Base-by-base conservation (phyloP, 805 yeast genomes). In the Ogataea siamensis region DNA sequence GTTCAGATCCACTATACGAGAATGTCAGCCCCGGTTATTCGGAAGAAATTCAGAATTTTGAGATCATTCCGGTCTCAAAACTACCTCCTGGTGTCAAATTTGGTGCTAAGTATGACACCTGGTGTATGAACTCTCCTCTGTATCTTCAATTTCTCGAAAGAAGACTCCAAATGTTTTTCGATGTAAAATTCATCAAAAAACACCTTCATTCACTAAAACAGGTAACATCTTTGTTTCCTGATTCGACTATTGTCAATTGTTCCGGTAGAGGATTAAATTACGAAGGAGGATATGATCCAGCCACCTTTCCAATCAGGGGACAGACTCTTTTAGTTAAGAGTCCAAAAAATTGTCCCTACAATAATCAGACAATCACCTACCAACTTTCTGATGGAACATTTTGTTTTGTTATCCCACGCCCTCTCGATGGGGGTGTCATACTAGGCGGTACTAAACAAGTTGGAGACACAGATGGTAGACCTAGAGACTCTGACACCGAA, bases 401-500 rank as follows among this genome's bases (percentile, higher is more conserved):
- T 51, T 76, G 83, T 0, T 82, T 80, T 59, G 71, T 71, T 7
- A 78, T 81, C 27, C 75, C 79, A 12, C 64, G 87, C 51, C 81
- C 82, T 1, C 63, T 73, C 1, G 56, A 73, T 45, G 80, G 82
- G 7, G 83, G 83, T 0, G 59, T 74, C 11, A 78, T 82, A 26
- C 53, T 82, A 5, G 87, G 88, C 5, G 87, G 87, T 4, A 81
- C 87, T 0, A 80, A 81, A 47, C 83, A 77, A 46, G 52, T 68
- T 3, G 53, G 62, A 24, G 77, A 71, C 26, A 42, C 47, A 6
- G 50, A 48, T 12, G 34, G 61, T 1, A 55, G 43, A 4, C 69
- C 72, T 8, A 60, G 68, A 23, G 66, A 60, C 1, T 62, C 54
- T 4, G 87, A 82, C 43, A 70, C 83, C 0, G 40, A 57, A 5